Percentiles rank a stretch among this genome's conserved stretches.
These are phyloP conservation scores for Thermomucor indicae-seudaticae DNA, from an alignment of 371 early-diverging fungal genomes.

Conservation along the genomic window DNA sequence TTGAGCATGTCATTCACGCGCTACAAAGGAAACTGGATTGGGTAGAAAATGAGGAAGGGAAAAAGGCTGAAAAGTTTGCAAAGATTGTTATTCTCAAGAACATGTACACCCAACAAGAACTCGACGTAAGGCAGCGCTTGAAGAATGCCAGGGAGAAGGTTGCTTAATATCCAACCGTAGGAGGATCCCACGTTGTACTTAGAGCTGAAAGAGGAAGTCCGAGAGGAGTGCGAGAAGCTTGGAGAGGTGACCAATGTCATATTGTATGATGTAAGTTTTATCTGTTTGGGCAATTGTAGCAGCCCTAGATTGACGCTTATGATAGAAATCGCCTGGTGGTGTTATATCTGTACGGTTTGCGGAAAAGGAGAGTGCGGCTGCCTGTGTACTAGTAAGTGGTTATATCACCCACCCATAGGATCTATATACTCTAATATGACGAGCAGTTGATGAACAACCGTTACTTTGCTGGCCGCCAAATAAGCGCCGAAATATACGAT, in stretches of 20 bases:
- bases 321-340: slow-evolving; percentile 74
- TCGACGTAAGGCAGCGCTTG: slow-evolving; percentile 66
- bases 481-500: slow-evolving; percentile 79
- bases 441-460: slow-evolving; percentile 87
- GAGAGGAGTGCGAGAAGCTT: slow-evolving; percentile 87
- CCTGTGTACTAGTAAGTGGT: slow-evolving; percentile 69
- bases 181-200: slow-evolving; percentile 82
- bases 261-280: slow-evolving; percentile 72
- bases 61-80: slow-evolving; percentile 68
- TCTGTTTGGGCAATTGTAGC: background rate
- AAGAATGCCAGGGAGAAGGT: background rate
- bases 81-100: slow-evolving; percentile 88
- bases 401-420: no score
- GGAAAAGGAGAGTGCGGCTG: slow-evolving; percentile 72
- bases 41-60: slow-evolving; percentile 77
- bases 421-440: no score
- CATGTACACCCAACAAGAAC: slow-evolving; percentile 89
- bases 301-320: background rate
- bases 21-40: slow-evolving; percentile 89
- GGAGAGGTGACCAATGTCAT: slow-evolving; percentile 92
- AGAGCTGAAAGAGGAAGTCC: slow-evolving; percentile 91
- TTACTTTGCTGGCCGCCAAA: slow-evolving; percentile 82
- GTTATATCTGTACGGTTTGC: slow-evolving; percentile 86
- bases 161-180: slow-evolving; percentile 24
- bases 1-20: no score